phyloP scores from a whole-genome alignment of 768 basidiomycete species.

The Lentinula raphanica region DNA sequence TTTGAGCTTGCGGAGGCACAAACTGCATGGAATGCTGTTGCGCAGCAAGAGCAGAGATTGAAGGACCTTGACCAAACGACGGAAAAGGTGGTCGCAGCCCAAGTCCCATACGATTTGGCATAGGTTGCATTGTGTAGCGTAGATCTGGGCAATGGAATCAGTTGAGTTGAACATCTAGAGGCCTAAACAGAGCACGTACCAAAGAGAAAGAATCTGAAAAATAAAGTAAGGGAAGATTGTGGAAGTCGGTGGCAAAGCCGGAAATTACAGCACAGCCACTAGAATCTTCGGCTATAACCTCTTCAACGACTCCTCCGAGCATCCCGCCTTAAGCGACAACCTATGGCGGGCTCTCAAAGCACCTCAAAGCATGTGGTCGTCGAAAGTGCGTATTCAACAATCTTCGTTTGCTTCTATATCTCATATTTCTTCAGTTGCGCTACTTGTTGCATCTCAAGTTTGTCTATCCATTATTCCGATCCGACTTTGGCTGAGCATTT shows the following conservation, averaged over 20 bases:
- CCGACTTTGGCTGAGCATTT: conserved; percentile 1
- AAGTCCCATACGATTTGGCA: conserved; percentile 75
- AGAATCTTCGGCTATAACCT: neutral
- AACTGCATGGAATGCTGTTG: conserved; percentile 72
- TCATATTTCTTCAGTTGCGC: conserved; percentile 25
- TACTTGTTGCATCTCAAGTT: conserved; percentile 50
- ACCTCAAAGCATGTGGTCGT: neutral
- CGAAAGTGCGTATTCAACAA: neutral
- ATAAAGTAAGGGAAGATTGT: neutral
- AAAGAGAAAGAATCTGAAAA: neutral
- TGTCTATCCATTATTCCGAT: conserved; percentile 12
- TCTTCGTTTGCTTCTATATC: neutral
- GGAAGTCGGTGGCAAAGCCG: neutral
- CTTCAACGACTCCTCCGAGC: neutral
- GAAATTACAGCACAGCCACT: neutral
- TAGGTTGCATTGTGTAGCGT: conserved; percentile 52
- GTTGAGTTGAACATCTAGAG: neutral
- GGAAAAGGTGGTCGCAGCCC: conserved; percentile 85
- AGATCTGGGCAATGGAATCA: neutral
- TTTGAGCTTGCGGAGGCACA: conserved; percentile 62
- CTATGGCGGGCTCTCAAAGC: conserved; percentile 5
- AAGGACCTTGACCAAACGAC: conserved; percentile 87
- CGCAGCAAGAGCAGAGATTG: conserved; percentile 86
- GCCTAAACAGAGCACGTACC: neutral
- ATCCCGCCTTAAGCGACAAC: no score